phyloP scores from a whole-genome alignment of 2,329 filamentous ascomycete genomes.

The Diaporthe velutina region DNA sequence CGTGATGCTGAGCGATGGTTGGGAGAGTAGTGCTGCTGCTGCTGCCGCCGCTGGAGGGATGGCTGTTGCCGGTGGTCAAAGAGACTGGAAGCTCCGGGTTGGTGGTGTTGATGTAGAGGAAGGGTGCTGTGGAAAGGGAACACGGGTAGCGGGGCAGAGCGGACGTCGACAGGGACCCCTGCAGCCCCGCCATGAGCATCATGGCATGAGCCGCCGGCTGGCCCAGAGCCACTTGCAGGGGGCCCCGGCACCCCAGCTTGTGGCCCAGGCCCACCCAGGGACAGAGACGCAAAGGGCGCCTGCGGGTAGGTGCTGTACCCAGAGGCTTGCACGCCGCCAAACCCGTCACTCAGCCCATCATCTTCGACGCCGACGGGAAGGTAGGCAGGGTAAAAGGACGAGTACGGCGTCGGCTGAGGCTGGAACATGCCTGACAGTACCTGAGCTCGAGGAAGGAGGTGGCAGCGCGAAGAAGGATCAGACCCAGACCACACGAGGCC shows the following conservation, averaged over 20 bases:
- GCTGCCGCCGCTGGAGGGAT: constrained; percentile 26
- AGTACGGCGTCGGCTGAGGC: constrained; percentile 64
- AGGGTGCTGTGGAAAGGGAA: constrained; percentile 35
- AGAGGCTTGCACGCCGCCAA: constrained; percentile 34
- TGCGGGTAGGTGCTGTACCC: constrained; percentile 43
- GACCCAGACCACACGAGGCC: background rate
- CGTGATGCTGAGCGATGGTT: constrained; percentile 26
- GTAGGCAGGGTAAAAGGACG: constrained; percentile 47
- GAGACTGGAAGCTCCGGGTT: constrained; percentile 31
- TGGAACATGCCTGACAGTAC: constrained; percentile 63
- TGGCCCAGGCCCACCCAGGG: constrained; percentile 25
- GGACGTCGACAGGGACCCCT: constrained; percentile 30
- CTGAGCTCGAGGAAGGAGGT: background rate
- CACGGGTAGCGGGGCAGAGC: constrained; percentile 33
- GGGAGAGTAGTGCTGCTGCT: constrained; percentile 15
- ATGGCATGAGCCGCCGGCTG: constrained; percentile 24
- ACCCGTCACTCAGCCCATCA: constrained; percentile 54
- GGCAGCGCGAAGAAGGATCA: background rate
- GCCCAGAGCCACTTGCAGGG: constrained; percentile 19
- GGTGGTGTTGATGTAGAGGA: constrained; percentile 35
- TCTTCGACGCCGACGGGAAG: constrained; percentile 47
- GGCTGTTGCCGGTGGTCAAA: constrained; percentile 42
- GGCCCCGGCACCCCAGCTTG: constrained; percentile 24
- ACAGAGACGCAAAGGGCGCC: constrained; percentile 20
- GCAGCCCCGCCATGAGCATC: constrained; percentile 32